Percentiles rank a stretch among this genome's conserved stretches.
These are phyloP conservation scores for Isoetes engelmannii DNA, from an alignment of 83 land plant species.

Conservation along the genomic window DNA sequence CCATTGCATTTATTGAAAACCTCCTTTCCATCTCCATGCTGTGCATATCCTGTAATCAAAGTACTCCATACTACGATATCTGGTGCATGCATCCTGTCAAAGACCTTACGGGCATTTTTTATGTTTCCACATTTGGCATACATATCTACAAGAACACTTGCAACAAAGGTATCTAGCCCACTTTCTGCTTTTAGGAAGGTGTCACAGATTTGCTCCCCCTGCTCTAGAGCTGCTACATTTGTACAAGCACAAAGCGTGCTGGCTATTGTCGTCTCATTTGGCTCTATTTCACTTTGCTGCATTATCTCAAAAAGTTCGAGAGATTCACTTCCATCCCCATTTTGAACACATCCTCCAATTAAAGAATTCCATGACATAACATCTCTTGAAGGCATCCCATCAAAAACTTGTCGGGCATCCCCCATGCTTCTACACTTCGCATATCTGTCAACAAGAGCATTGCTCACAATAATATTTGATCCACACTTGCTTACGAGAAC, in stretches of 20 bases:
- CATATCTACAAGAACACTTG: slow-evolving; percentile 26
- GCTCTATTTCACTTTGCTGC: slow-evolving; percentile 17
- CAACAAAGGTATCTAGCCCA: slow-evolving; percentile 15
- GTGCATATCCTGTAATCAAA: too few relatives aligned
- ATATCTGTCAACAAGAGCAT: slow-evolving; percentile 32
- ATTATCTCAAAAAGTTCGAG: slow-evolving; percentile 24
- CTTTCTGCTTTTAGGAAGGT: slow-evolving; percentile 12
- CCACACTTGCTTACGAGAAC: too few relatives aligned
- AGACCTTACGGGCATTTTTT: too few relatives aligned
- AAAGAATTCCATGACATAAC: slow-evolving; percentile 37
- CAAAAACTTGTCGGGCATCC: slow-evolving; percentile 20
- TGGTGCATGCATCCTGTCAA: too few relatives aligned
- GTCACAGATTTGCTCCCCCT: slow-evolving; percentile 27
- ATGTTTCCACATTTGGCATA: too few relatives aligned
- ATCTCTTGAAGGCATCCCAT: slow-evolving; percentile 22
- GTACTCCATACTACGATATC: too few relatives aligned
- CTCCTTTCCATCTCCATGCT: too few relatives aligned
- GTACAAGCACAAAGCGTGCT: slow-evolving; percentile 31
- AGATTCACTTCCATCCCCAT: slow-evolving; percentile 26
- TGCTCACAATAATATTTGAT: slow-evolving; percentile 44
- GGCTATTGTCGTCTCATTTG: slow-evolving; percentile 29
- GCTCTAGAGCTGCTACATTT: slow-evolving; percentile 7
- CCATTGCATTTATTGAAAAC: too few relatives aligned
- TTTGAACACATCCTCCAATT: slow-evolving; percentile 29
- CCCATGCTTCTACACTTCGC: slow-evolving; percentile 23